Conservation (phyloP, 2,329 filamentous ascomycete species). For the Aspergillus japonicus region DNA sequence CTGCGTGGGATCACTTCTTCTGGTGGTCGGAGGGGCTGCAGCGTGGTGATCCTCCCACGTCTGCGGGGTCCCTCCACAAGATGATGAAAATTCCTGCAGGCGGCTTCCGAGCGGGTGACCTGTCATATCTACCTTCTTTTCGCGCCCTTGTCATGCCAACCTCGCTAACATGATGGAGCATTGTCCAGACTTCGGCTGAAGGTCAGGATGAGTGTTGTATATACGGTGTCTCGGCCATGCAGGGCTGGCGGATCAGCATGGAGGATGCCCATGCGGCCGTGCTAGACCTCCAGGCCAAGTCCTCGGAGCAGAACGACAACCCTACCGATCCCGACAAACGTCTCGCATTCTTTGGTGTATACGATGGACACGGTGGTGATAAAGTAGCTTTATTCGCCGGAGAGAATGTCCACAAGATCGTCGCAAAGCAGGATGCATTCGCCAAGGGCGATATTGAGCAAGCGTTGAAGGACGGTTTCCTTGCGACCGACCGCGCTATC, state of each 20-base stretch:
- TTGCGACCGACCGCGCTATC: constrained; percentile 94
- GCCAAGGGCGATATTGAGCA: constrained; percentile 89
- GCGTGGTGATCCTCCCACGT: constrained; percentile 8
- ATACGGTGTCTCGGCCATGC: constrained; percentile 97
- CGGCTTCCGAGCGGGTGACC: constrained; percentile 7
- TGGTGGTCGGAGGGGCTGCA: constrained; percentile 4
- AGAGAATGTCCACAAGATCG: constrained; percentile 88
- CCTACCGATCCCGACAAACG: constrained; percentile 67
- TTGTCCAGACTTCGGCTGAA: constrained; percentile 72
- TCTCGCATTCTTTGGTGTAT: constrained; percentile 95
- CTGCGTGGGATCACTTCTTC: not conserved
- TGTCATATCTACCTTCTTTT: constrained; percentile 7
- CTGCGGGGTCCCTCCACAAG: constrained; percentile 18
- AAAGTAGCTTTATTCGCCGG: constrained; percentile 93
- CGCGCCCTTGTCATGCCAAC: not conserved
- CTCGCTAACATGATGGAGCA: constrained; percentile 13
- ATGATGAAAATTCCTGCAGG: constrained; percentile 18
- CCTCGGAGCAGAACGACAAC: constrained; percentile 50
- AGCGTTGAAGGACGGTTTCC: constrained; percentile 93
- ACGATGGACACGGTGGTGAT: constrained; percentile 95
- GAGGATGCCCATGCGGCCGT: constrained; percentile 91
- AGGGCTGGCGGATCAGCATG: constrained; percentile 99
- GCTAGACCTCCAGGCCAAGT: constrained; percentile 74
- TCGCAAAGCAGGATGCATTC: constrained; percentile 92
- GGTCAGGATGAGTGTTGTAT: constrained; percentile 90